phyloP scores from a whole-genome alignment of 2,329 filamentous ascomycete genomes.

The Lojkania enalia region DNA sequence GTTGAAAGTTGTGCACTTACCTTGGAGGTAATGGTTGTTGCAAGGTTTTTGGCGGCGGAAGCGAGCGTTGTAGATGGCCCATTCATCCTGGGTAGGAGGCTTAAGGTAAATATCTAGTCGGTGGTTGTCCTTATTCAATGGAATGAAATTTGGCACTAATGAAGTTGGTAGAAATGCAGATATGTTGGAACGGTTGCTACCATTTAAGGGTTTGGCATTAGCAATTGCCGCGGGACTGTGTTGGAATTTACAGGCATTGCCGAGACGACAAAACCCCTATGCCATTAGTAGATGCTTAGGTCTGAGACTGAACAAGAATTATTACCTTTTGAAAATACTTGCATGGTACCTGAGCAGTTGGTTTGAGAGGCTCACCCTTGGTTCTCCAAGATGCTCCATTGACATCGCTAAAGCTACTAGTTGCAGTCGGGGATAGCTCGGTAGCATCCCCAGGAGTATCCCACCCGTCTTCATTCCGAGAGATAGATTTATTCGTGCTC shows the following conservation, averaged over 20 bases:
- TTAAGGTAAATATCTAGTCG: slow-evolving; percentile 53
- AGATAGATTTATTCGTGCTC: slow-evolving; percentile 5
- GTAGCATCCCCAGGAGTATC: neutral
- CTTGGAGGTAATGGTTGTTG: slow-evolving; percentile 50
- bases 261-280: slow-evolving; percentile 28
- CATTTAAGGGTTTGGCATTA: neutral
- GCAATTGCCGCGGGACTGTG: slow-evolving; percentile 14
- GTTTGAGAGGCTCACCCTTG: slow-evolving; percentile 3
- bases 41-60: slow-evolving; percentile 46
- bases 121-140: slow-evolving; percentile 52
- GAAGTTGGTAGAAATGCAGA: slow-evolving; percentile 20
- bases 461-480: slow-evolving; percentile 20
- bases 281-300: slow-evolving; percentile 8
- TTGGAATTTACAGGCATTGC: slow-evolving; percentile 25
- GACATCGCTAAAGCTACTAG: slow-evolving; percentile 11
- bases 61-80: slow-evolving; percentile 38
- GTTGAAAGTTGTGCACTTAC: slow-evolving; percentile 31
- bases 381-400: slow-evolving; percentile 6
- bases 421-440: slow-evolving; percentile 2
- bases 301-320: neutral
- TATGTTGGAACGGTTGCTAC: slow-evolving; percentile 16
- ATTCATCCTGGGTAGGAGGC: slow-evolving; percentile 42
- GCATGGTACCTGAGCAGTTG: slow-evolving; percentile 13
- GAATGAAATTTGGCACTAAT: slow-evolving; percentile 37
- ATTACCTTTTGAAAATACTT: slow-evolving; percentile 30